phyloP scores from a whole-genome alignment of 2,329 filamentous ascomycete species.

The Colletotrichum brevisporum region DNA sequence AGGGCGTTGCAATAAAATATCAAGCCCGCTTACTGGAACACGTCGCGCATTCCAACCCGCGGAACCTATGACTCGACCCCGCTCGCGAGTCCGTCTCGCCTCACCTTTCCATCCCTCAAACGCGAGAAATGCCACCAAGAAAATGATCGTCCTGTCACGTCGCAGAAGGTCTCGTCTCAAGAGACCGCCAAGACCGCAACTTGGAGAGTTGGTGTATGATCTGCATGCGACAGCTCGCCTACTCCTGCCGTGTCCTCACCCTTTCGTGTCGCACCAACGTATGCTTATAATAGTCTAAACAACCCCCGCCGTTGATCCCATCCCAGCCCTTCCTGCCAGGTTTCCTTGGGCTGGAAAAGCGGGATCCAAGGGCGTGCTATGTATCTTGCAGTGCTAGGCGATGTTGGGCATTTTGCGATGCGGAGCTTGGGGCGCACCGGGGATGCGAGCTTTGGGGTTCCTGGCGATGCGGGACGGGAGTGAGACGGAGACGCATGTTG shows the following conservation, averaged over 20 bases:
- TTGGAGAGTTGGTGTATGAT: conserved; percentile 20
- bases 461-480: conserved; percentile 2
- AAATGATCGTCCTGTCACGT: conserved; percentile 28
- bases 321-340: neutral
- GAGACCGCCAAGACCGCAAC: conserved; percentile 1
- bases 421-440: neutral
- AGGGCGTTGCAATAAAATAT: neutral
- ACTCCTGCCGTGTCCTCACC: conserved; percentile 15
- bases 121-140: neutral
- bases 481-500: conserved; percentile 5
- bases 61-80: conserved; percentile 12
- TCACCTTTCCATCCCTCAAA: conserved; percentile 3
- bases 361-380: neutral
- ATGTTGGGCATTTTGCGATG: neutral
- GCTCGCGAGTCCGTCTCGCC: neutral
- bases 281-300: conserved; percentile 22
- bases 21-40: neutral
- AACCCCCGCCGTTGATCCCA: neutral
- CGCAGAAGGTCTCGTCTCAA: conserved; percentile 33
- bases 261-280: conserved; percentile 9
- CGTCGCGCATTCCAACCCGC: neutral
- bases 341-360: neutral
- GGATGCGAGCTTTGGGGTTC: neutral
- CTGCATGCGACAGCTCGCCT: conserved; percentile 30
- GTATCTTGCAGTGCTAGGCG: no score